These are phyloP conservation scores for Tylopilus sp. DNA, from an alignment of 768 basidiomycete genomes.

Conservation along the genomic window DNA sequence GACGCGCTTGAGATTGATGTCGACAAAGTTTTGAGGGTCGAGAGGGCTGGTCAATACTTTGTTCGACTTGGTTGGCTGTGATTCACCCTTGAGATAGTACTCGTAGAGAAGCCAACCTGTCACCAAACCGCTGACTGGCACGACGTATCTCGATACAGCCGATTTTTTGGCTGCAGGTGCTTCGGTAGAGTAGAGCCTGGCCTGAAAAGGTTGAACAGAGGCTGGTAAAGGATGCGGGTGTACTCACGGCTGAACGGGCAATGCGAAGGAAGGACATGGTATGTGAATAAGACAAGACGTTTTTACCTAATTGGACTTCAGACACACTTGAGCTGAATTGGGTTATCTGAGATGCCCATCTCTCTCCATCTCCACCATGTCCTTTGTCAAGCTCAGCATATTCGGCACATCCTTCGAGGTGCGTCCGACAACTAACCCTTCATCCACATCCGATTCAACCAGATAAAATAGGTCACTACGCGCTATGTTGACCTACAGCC, in stretches of 20 bases:
- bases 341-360: conserved; percentile 17
- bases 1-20: conserved; percentile 80
- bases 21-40: conserved; percentile 69
- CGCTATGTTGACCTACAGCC: conserved; percentile 99
- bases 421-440: conserved; percentile 13
- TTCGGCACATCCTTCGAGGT: conserved; percentile 98
- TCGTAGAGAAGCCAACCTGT: conserved; percentile 47
- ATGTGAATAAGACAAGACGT: background rate
- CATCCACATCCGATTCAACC: conserved; percentile 19
- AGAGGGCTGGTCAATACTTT: conserved; percentile 59
- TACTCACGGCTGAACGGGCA: conserved; percentile 45
- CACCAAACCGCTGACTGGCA: conserved; percentile 33
- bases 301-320: conserved; percentile 20
- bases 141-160: conserved; percentile 45
- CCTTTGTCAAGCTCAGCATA: conserved; percentile 97
- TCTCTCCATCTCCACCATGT: conserved; percentile 48
- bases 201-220: conserved; percentile 19
- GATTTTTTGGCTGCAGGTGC: conserved; percentile 43
- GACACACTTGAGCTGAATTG: conserved; percentile 18
- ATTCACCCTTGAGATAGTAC: conserved; percentile 40
- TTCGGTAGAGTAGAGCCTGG: conserved; percentile 47
- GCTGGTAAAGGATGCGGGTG: no score
- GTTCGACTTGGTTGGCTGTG: conserved; percentile 33
- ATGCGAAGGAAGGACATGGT: conserved; percentile 45
- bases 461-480: conserved; percentile 75